These are phyloP conservation scores for Aspergillus hortae DNA, from an alignment of 2,329 filamentous ascomycete genomes.

Conservation along the genomic window DNA sequence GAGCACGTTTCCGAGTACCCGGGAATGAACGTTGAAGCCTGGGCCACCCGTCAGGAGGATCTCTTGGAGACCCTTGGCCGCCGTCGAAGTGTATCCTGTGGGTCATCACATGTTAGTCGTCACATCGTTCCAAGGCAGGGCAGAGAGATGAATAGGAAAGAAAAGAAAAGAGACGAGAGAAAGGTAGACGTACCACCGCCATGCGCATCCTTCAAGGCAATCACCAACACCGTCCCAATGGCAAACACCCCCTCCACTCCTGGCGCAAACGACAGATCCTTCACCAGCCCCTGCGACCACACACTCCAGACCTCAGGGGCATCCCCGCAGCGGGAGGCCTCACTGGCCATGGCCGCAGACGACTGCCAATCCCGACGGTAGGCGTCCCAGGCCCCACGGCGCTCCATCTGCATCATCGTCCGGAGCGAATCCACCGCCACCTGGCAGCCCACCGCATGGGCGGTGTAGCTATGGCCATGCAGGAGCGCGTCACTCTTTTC, in stretches of 20 bases:
- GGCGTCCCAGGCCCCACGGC: conserved; percentile 53
- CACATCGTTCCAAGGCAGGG: no score
- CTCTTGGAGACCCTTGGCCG: conserved; percentile 52
- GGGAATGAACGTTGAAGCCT: conserved; percentile 51
- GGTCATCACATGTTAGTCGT: conserved; percentile 15
- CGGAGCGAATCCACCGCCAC: conserved; percentile 67
- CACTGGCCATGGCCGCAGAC: not conserved
- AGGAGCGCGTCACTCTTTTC: conserved; percentile 76
- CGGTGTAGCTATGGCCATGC: conserved; percentile 85
- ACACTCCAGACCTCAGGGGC: conserved; percentile 58
- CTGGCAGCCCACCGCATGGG: conserved; percentile 75
- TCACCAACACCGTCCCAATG: conserved; percentile 69
- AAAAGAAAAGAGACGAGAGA: not conserved
- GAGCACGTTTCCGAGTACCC: conserved; percentile 59
- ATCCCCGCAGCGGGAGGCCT: not conserved
- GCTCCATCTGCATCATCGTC: conserved; percentile 59
- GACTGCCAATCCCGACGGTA: conserved; percentile 50
- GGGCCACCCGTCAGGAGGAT: conserved; percentile 40
- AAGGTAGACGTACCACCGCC: conserved; percentile 40
- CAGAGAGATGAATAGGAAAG: not conserved
- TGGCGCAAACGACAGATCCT: conserved; percentile 53
- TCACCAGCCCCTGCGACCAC: conserved; percentile 63
- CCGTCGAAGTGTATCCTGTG: conserved; percentile 55
- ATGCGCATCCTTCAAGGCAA: conserved; percentile 52
- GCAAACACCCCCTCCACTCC: conserved; percentile 66